Evolutionary conservation across 2,329 filamentous ascomycete genomes (phyloP), one percentile per base, ranked within the genome.

Genomic region (Exophiala sp.): DNA sequence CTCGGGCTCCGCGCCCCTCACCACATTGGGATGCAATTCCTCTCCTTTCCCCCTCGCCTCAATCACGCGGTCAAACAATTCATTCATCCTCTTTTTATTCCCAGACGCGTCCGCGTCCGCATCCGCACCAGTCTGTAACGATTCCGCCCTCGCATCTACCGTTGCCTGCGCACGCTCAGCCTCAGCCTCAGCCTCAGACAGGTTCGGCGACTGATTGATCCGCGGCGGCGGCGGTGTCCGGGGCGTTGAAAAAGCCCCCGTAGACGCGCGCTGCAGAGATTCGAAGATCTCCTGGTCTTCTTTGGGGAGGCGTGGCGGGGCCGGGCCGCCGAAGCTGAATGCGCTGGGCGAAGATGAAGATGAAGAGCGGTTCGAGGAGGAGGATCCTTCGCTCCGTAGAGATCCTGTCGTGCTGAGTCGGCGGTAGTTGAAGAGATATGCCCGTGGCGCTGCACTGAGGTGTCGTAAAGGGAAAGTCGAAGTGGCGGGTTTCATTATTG

Each of bases 231-330:
- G 70, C 32, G 62, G 42, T 24, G 58, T 53, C 43, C 60, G 57
- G 29, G 73, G 85, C 62, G 79, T 93, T 72, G 73, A 93, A 70
- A 80, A 96, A 56, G 71, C 93, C 56, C 78, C 88, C 58, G 81
- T 94, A 59, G 73, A 95, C 65, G 77, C 75, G 60, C 80, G 80
- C 65, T 96, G 89, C 2, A 97, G 83, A 35, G 82, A 78, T 70
- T 96, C 90, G 67, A 93, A 95, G 58, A 94, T 80, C 66, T 89
- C 87, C 73, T 96, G 90, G 61, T 95, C 84, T 68, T 87, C 82
- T 62, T 88, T 82, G 5, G 91, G 88, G 9, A 97, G 86, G 42
- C 88, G 86, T 0, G 88, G 90, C 13, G 93, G 93, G 6, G 87
- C 71, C 19, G 91, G 87, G 13, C 58, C 54, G 27, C 52, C 46